A percentile compares a stretch with the other conserved stretches of the same genome.
These are phyloP conservation scores for Mesotaenium endlicherianum DNA, from an alignment of 139 green algal genomes.

Conservation along the genomic window DNA sequence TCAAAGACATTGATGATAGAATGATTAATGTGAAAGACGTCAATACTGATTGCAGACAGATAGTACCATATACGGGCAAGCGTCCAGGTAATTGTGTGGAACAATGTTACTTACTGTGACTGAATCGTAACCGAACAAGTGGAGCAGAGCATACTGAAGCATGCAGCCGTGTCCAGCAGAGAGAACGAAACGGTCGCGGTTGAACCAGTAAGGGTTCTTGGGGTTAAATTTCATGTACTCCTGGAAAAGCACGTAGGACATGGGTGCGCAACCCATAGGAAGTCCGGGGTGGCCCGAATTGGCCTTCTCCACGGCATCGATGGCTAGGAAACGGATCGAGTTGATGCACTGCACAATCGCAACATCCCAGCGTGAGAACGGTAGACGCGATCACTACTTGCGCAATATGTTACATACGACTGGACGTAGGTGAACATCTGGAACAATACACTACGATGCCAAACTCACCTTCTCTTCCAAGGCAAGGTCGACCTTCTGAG, in stretches of 20 bases:
- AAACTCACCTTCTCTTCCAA: conserved; percentile 18
- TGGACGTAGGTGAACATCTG: background rate
- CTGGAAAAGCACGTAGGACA: conserved; percentile 95
- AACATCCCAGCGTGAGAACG: background rate
- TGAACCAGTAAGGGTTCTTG: conserved; percentile 89
- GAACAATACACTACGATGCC: background rate
- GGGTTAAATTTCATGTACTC: conserved; percentile 95
- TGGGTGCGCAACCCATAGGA: conserved; percentile 95
- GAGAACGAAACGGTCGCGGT: conserved; percentile 98
- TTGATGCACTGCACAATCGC: conserved; percentile 57
- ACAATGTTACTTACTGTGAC: conserved; percentile 66
- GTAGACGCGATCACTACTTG: background rate
- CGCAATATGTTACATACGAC: background rate
- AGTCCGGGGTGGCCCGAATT: conserved; percentile 95
- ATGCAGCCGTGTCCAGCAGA: conserved; percentile 98
- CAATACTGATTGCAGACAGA: too few species aligned
- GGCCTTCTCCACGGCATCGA: conserved; percentile 67
- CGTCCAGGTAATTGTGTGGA: too few species aligned
- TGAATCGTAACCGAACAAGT: conserved; percentile 88
- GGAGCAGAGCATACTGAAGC: conserved; percentile 96
- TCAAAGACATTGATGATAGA: too few species aligned
- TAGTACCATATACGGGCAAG: too few species aligned
- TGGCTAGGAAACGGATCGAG: conserved; percentile 74
- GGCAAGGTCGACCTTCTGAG: background rate
- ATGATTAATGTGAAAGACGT: too few species aligned